Conservation (phyloP, 1,139 yeast genomes). For the Debaryomyces sp. region DNA sequence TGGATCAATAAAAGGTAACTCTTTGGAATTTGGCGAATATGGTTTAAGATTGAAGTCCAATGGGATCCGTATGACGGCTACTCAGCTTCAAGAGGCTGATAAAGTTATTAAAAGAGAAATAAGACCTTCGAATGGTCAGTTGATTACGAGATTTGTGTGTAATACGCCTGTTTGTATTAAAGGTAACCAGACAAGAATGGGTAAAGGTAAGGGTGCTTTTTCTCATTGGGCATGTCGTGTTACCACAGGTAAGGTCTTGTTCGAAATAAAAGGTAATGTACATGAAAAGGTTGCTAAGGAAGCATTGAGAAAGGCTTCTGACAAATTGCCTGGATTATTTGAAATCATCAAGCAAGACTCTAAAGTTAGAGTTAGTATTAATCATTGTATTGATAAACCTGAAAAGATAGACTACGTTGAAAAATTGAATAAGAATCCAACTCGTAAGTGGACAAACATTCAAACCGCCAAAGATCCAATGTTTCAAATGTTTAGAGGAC, state of each 20-base stretch:
- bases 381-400: constrained; percentile 45
- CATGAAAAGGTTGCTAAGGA: constrained; percentile 93
- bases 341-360: constrained; percentile 77
- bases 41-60: constrained; percentile 87
- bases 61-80: constrained; percentile 87
- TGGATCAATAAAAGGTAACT: constrained; percentile 88
- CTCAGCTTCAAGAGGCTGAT: constrained; percentile 90
- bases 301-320: constrained; percentile 88
- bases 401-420: constrained; percentile 57
- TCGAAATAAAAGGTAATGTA: constrained; percentile 78
- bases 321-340: constrained; percentile 88
- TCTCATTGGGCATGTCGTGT: constrained; percentile 97
- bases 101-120: constrained; percentile 79
- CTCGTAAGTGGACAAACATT: constrained; percentile 59
- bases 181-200: constrained; percentile 99
- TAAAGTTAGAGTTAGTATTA: constrained; percentile 72
- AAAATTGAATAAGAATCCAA: constrained; percentile 60
- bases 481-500: constrained; percentile 59
- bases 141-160: constrained; percentile 81
- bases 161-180: constrained; percentile 91
- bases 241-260: constrained; percentile 91
- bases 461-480: constrained; percentile 52
- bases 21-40: constrained; percentile 76
- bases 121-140: constrained; percentile 68
- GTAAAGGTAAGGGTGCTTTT: constrained; percentile 98